Conservation (phyloP, 768 basidiomycete genomes). For the Boletus tomentosulus region DNA sequence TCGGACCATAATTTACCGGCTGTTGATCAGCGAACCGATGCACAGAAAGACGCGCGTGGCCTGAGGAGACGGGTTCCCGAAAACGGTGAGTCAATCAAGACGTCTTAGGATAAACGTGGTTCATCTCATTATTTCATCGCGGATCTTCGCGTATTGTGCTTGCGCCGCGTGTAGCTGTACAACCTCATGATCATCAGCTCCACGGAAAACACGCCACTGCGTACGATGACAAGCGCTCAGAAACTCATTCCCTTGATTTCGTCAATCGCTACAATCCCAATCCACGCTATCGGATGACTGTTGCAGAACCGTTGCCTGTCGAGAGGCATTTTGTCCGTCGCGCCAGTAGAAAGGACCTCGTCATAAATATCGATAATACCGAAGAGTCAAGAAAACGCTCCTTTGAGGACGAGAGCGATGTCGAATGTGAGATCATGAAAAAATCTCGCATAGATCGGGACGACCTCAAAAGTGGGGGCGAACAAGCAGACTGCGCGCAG, state of each 20-base stretch:
- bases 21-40: constrained; percentile 28
- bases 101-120: constrained; percentile 15
- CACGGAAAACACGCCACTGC: constrained; percentile 11
- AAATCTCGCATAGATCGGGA: constrained; percentile 51
- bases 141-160: constrained; percentile 14
- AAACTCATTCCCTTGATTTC: constrained; percentile 26
- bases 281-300: constrained; percentile 8
- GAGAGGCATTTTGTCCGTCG: constrained; percentile 27
- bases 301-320: constrained; percentile 7
- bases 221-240: constrained; percentile 17
- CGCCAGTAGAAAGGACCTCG: constrained; percentile 29
- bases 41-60: constrained; percentile 34
- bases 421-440: constrained; percentile 42
- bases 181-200: constrained; percentile 17
- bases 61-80: constrained; percentile 43
- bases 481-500: constrained; percentile 41
- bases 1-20: constrained; percentile 22
- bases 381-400: constrained; percentile 41
- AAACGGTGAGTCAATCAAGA: constrained; percentile 39
- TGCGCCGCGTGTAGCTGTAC: constrained; percentile 22
- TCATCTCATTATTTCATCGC: constrained; percentile 27
- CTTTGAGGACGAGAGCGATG: constrained; percentile 42
- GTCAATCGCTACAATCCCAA: constrained; percentile 38
- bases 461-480: constrained; percentile 45
- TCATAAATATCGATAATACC: constrained; percentile 17